These are phyloP conservation scores for Annona squamosa DNA, from an alignment of 164 flowering plant species.

Conservation along the genomic window DNA sequence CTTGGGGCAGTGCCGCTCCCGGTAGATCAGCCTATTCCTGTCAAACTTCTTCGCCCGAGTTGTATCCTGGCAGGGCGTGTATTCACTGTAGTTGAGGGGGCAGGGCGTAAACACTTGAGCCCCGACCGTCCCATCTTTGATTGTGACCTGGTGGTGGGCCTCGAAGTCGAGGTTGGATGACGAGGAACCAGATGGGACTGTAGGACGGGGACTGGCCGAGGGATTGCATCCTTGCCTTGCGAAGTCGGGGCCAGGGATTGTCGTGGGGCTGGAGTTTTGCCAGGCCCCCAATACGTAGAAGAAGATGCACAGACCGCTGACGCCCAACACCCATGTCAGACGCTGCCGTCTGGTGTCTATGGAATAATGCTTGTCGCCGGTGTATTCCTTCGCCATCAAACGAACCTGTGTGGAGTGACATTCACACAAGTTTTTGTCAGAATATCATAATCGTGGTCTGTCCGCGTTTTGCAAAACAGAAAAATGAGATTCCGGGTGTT, in stretches of 20 bases:
- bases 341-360: conserved; percentile 55
- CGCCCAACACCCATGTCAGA: conserved; percentile 59
- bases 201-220: background rate
- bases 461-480: no score
- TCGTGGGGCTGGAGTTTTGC: conserved; percentile 40
- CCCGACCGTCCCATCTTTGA: conserved; percentile 25
- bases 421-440: no score
- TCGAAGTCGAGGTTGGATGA: conserved; percentile 50
- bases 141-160: conserved; percentile 54
- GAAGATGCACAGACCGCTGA: conserved; percentile 73
- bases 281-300: conserved; percentile 80
- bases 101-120: conserved; percentile 41
- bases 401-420: background rate
- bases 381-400: conserved; percentile 67
- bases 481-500: no score
- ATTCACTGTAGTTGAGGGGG: conserved; percentile 61
- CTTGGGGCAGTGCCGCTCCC: conserved; percentile 85
- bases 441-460: no score
- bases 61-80: conserved; percentile 84
- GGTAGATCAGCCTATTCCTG: conserved; percentile 59
- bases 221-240: conserved; percentile 29
- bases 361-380: conserved; percentile 58
- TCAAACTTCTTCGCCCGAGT: conserved; percentile 58
- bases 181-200: conserved; percentile 15
- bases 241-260: conserved; percentile 29